Evolutionary conservation across 73 alveolate genomes (phyloP).

Genomic region (Paramecium caudatum): DNA sequence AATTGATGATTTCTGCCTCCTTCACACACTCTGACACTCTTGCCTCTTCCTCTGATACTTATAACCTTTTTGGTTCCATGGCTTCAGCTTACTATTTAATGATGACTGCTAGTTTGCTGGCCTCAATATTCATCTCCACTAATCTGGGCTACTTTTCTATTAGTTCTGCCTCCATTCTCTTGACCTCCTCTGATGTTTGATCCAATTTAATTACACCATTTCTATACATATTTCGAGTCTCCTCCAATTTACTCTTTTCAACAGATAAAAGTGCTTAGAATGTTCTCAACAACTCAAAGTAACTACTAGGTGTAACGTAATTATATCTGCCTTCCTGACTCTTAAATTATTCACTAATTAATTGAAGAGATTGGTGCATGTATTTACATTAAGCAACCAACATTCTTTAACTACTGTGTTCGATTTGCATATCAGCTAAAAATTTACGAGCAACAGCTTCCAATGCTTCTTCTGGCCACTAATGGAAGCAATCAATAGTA

Average conservation of each 20-base stretch:
- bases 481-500: constrained; percentile 81
- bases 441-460: constrained; percentile 78
- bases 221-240: constrained; percentile 85
- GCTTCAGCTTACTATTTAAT: constrained; percentile 59
- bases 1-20: constrained; percentile 79
- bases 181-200: constrained; percentile 83
- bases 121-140: constrained; percentile 90
- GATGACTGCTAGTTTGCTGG: constrained; percentile 79
- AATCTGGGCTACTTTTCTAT: constrained; percentile 85
- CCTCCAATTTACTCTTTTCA: constrained; percentile 89
- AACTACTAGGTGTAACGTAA: constrained; percentile 94
- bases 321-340: constrained; percentile 90
- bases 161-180: constrained; percentile 84
- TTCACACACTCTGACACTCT: constrained; percentile 80
- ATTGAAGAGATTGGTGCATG: constrained; percentile 90
- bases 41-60: constrained; percentile 78
- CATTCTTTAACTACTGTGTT: constrained; percentile 39
- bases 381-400: constrained; percentile 63
- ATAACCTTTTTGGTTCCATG: constrained; percentile 77
- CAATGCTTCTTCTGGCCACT: constrained; percentile 86
- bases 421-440: constrained; percentile 55
- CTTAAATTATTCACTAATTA: constrained; percentile 81
- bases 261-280: constrained; percentile 86
- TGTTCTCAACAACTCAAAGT: constrained; percentile 87
- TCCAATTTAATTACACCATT: constrained; percentile 88